These are phyloP conservation scores for maize (Zea mays) DNA, from an alignment of 176 grass and related monocot species.

Conservation along the genomic window Zm-B73-REFERENCE-NAM-5.0 NC_050103.1:163065501-163066000, in stretches of 20 bases:
- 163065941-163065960: conserved; percentile 61
- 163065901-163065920: neutral
- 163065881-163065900: neutral
- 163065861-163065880: neutral
- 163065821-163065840: conserved; percentile 44
- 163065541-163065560: no score
- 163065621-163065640: neutral
- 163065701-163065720: neutral
- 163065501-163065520: no score
- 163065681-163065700: conserved; percentile 3
- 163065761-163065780: conserved; percentile 6
- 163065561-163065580: no score
- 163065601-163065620: no score
- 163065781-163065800: conserved; percentile 1
- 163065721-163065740: neutral
- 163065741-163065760: neutral
- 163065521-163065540: no score
- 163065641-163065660: neutral
- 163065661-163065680: conserved; percentile 10
- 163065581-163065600: no score
- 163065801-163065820: conserved; percentile 15
- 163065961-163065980: conserved; percentile 76
- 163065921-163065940: neutral
- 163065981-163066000: conserved; percentile 67
- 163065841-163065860: conserved; percentile 53